phyloP scores from a whole-genome alignment of 768 basidiomycete genomes.

The Amylocystis lapponica region DNA sequence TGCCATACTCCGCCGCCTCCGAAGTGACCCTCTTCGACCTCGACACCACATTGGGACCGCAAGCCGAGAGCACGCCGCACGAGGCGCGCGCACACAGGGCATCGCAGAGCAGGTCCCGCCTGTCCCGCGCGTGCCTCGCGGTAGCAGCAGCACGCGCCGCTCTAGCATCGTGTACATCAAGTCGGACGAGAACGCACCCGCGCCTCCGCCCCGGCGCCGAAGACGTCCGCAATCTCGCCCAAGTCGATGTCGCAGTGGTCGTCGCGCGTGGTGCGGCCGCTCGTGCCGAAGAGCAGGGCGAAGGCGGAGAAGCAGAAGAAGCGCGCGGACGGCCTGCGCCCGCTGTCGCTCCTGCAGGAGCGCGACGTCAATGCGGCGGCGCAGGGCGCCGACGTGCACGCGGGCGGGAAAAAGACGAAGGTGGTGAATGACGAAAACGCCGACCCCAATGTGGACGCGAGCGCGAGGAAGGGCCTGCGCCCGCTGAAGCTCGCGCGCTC shows the following conservation, averaged over 20 bases:
- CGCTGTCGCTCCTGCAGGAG: conserved; percentile 58
- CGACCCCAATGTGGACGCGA: conserved; percentile 25
- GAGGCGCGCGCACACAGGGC: conserved; percentile 27
- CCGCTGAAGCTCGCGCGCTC: conserved; percentile 54
- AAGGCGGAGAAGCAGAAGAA: conserved; percentile 47
- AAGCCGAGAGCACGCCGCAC: conserved; percentile 62
- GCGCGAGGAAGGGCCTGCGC: conserved; percentile 43
- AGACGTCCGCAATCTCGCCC: conserved; percentile 3
- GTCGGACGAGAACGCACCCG: conserved; percentile 40
- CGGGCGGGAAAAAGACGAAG: conserved; percentile 47
- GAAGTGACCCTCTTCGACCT: conserved; percentile 56
- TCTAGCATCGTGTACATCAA: conserved; percentile 64
- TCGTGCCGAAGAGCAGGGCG: conserved; percentile 50
- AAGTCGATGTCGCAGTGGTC: conserved; percentile 15
- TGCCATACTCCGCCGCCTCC: conserved; percentile 51
- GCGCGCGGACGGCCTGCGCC: conserved; percentile 43
- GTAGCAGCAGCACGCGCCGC: conserved; percentile 29
- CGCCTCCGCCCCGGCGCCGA: conserved; percentile 1
- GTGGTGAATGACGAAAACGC: conserved; percentile 27
- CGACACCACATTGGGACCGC: conserved; percentile 33
- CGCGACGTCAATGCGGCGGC: conserved; percentile 37
- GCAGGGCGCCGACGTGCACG: conserved; percentile 47
- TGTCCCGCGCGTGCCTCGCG: conserved; percentile 16
- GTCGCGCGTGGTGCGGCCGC: conserved; percentile 39
- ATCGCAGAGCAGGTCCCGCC: conserved; percentile 18